phyloP scores from a whole-genome alignment of 1,139 yeast genomes.

The Zygosaccharomyces pseudobailii region DNA sequence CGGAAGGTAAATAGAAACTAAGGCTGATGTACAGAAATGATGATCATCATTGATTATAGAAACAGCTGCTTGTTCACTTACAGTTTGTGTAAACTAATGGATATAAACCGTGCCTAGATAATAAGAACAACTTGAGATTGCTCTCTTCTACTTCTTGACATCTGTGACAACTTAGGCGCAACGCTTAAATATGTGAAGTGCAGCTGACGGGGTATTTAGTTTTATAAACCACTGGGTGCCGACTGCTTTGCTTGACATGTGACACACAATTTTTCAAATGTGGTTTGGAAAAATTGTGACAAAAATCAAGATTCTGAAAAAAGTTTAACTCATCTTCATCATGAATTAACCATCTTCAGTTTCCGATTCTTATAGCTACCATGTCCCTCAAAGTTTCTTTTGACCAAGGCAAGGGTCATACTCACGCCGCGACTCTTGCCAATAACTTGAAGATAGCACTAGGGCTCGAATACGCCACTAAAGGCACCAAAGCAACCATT shows the following conservation, averaged over 20 bases:
- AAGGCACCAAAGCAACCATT: conserved; percentile 28
- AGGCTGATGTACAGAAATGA: conserved; percentile 4
- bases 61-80: background rate
- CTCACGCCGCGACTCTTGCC: conserved; percentile 40
- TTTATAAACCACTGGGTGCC: no score
- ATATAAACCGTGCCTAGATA: background rate
- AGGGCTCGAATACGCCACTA: conserved; percentile 37
- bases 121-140: no score
- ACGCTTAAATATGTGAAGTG: no score
- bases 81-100: conserved; percentile 2
- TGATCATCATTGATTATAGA: background rate
- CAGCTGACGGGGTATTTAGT: no score
- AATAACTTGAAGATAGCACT: conserved; percentile 58
- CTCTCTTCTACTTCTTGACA: no score
- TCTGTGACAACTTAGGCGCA: no score
- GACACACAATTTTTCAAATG: no score
- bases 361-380: background rate
- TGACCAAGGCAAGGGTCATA: conserved; percentile 38
- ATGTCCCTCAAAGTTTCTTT: conserved; percentile 40
- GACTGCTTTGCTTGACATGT: background rate
- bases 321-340: background rate
- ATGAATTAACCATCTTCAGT: background rate
- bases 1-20: conserved; percentile 23
- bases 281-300: background rate
- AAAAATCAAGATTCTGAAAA: background rate